These are phyloP conservation scores for Teunomyces funiuensis DNA, from an alignment of 805 yeast species.

Conservation along the genomic window DNA sequence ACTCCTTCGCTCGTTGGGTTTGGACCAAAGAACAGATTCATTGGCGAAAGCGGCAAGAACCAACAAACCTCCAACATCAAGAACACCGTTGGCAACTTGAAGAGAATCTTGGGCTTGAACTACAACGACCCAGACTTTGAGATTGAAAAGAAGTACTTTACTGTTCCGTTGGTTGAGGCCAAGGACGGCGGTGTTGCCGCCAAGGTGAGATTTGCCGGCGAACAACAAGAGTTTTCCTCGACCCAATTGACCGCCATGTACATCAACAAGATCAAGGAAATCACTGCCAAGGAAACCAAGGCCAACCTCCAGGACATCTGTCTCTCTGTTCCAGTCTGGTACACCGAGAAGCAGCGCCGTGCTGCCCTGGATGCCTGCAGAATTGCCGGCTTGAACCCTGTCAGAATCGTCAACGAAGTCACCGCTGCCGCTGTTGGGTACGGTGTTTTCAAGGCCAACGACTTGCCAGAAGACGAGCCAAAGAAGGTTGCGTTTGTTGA, in stretches of 20 bases:
- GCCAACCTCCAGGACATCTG: constrained; percentile 82
- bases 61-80: constrained; percentile 96
- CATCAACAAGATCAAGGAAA: constrained; percentile 83
- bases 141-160: constrained; percentile 70
- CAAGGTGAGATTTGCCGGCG: constrained; percentile 80
- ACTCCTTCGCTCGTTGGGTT: constrained; percentile 93
- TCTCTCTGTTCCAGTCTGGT: constrained; percentile 96
- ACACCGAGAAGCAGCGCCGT: constrained; percentile 94
- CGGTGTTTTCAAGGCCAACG: constrained; percentile 94
- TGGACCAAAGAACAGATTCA: constrained; percentile 81
- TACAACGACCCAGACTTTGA: constrained; percentile 74
- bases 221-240: constrained; percentile 75
- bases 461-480: constrained; percentile 91
- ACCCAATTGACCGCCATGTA: constrained; percentile 95
- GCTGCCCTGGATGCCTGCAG: constrained; percentile 93
- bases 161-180: constrained; percentile 68
- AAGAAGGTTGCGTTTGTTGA: constrained; percentile 91
- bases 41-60: constrained; percentile 95
- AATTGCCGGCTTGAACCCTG: constrained; percentile 97
- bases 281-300: constrained; percentile 79
- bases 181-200: constrained; percentile 77
- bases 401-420: constrained; percentile 93
- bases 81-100: constrained; percentile 93
- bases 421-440: constrained; percentile 99
- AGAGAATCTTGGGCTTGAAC: constrained; percentile 85